Evolutionary conservation across 2,329 filamentous ascomycete genomes (phyloP), one percentile per base, ranked within the genome.

Genomic region (Monilinia fructicola): DNA sequence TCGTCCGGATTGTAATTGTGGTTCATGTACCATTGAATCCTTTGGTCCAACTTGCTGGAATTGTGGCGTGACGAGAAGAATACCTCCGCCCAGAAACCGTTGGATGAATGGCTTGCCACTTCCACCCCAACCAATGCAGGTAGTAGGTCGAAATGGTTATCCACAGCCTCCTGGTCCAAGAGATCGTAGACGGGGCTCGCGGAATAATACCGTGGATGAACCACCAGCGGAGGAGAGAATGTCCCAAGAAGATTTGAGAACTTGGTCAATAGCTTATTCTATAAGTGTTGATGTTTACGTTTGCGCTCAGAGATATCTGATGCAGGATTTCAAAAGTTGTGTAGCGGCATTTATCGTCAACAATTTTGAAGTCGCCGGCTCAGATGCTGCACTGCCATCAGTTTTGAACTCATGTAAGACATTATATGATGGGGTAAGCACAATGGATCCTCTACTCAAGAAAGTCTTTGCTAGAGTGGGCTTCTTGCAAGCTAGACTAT

Each of bases 401-500:
- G 79, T 83, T 6, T 74, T 84, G 26, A 72, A 74, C 61, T 76
- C 81, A 14, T 83, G 81, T 70, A 74, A 73, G 21, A 80, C 78
- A 70, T 76, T 84, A 14, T 78, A 79, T 70, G 73, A 76, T 59
- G 80, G 79, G 9, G 76, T 83, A n/a, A 78, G 79, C 46, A 77
- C 79, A 66, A 73, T 74, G 12, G 81, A 84, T 65, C 71, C 74
- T 0, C 71, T 83, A 52, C 75, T 83, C 59, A 80, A 78, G 68
- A 83, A 83, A 79, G 73, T 84, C 16, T 79, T 83, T 69, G 81
- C 81, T 10, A 76, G 82, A 46, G 78, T 83, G 7, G 82, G 81
- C 2, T 83, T 83, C 68, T 73, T 84, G 44, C 80, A 82, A 72
- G 77, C 80, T 12, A 68, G 76, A 38, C 68, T 82, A n/a, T 83